phyloP scores from a whole-genome alignment of 2,329 filamentous ascomycete species.

The Neospermospora avenae region DNA sequence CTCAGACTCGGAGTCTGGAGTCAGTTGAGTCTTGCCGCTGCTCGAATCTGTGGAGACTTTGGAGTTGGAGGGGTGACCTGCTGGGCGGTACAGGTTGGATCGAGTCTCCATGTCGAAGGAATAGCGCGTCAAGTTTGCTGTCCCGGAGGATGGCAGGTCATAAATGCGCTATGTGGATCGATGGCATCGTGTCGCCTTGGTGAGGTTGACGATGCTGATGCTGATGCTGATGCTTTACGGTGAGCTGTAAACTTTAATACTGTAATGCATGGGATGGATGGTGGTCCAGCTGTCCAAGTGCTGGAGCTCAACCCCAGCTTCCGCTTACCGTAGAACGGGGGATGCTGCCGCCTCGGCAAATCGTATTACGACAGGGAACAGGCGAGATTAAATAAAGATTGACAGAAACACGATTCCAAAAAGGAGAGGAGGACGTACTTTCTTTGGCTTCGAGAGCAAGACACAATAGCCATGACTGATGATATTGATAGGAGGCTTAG shows the following conservation, averaged over 20 bases:
- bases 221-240: background rate
- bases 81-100: slow-evolving; percentile 4
- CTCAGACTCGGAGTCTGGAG: slow-evolving; percentile 29
- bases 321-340: slow-evolving; percentile 1
- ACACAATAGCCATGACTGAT: too few relatives aligned
- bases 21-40: slow-evolving; percentile 26
- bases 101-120: slow-evolving; percentile 13
- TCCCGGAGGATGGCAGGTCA: background rate
- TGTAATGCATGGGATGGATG: too few relatives aligned
- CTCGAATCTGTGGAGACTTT: slow-evolving; percentile 27
- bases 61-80: slow-evolving; percentile 10
- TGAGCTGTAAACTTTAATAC: too few relatives aligned
- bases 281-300: background rate
- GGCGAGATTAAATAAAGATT: too few relatives aligned
- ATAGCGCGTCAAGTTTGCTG: background rate
- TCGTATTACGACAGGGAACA: too few relatives aligned
- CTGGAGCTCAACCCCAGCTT: background rate
- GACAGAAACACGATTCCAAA: too few relatives aligned
- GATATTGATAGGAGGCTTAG: too few relatives aligned
- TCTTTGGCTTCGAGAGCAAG: too few relatives aligned
- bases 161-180: background rate
- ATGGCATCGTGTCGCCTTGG: background rate
- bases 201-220: background rate
- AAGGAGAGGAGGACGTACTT: too few relatives aligned
- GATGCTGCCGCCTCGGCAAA: slow-evolving; percentile 10